phyloP scores from a whole-genome alignment of 192 early-diverging fungal species.

The Coemansia sp. region DNA sequence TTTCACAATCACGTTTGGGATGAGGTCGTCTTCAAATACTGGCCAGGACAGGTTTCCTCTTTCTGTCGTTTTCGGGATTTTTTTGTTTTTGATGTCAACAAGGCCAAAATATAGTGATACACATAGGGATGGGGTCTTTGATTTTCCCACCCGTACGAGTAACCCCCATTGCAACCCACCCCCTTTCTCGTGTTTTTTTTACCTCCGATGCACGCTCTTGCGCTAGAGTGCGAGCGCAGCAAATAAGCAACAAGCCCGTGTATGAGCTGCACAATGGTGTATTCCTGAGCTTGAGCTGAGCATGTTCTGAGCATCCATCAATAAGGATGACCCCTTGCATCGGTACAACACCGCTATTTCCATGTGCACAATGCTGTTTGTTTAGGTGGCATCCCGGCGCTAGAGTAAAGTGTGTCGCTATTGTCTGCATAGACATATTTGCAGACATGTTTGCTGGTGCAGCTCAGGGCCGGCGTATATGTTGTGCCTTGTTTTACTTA shows the following conservation, averaged over 20 bases:
- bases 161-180: neutral
- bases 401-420: neutral
- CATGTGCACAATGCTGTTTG: neutral
- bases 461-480: neutral
- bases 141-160: neutral
- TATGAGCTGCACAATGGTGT: neutral
- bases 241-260: neutral
- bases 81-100: neutral
- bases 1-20: neutral
- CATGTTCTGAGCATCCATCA: too few species aligned
- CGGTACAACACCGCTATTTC: neutral
- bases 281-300: too few species aligned
- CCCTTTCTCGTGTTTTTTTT: neutral
- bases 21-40: neutral
- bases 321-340: neutral
- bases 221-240: neutral
- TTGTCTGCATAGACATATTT: neutral
- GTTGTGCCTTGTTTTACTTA: too few species aligned
- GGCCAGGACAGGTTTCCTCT: neutral
- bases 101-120: neutral
- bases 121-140: neutral
- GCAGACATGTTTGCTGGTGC: neutral
- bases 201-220: neutral
- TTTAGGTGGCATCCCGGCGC: neutral
- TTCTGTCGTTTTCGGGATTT: neutral